A percentile compares a stretch with the other conserved stretches of the same genome.
Evolutionary conservation across 2,329 filamentous ascomycete species (phyloP).

Genomic region (Epichloe baconii): DNA sequence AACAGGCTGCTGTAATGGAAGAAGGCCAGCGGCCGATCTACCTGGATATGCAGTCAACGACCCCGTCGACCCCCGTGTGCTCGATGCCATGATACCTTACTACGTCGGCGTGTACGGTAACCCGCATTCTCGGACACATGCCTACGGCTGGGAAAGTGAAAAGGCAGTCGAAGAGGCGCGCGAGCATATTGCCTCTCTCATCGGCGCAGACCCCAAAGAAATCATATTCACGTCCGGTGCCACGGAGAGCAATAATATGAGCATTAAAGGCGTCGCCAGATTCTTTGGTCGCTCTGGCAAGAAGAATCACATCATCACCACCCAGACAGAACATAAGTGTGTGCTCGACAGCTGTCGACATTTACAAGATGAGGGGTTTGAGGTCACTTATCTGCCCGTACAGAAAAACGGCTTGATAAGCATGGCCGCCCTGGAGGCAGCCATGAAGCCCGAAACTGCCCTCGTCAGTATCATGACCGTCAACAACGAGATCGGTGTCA

Average conservation of each 20-base stretch:
- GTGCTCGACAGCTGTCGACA: slow-evolving; percentile 94
- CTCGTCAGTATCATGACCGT: slow-evolving; percentile 97
- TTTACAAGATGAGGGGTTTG: slow-evolving; percentile 91
- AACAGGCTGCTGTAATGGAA: slow-evolving; percentile 86
- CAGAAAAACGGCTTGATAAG: slow-evolving; percentile 74
- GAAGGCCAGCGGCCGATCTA: slow-evolving; percentile 91
- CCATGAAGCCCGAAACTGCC: slow-evolving; percentile 80
- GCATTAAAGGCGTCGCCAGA: slow-evolving; percentile 91
- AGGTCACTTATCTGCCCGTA: slow-evolving; percentile 93
- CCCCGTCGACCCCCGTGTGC: slow-evolving; percentile 81
- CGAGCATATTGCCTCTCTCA: slow-evolving; percentile 68
- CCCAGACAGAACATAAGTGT: slow-evolving; percentile 97
- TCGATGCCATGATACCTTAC: slow-evolving; percentile 94
- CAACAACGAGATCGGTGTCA: slow-evolving; percentile 99
- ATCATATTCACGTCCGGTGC: slow-evolving; percentile 98
- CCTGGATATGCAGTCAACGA: slow-evolving; percentile 96
- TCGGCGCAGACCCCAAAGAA: slow-evolving; percentile 91
- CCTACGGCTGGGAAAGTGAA: slow-evolving; percentile 97
- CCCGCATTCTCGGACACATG: slow-evolving; percentile 91
- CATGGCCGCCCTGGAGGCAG: slow-evolving; percentile 71
- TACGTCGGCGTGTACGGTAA: slow-evolving; percentile 92
- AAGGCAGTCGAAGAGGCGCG: slow-evolving; percentile 83
- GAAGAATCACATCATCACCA: slow-evolving; percentile 97
- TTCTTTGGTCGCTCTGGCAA: slow-evolving; percentile 90
- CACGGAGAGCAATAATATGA: slow-evolving; percentile 99